Evolutionary conservation across 768 basidiomycete species (phyloP), one percentile per base, ranked within the genome.

Genomic region (Phallus indusiatus): DNA sequence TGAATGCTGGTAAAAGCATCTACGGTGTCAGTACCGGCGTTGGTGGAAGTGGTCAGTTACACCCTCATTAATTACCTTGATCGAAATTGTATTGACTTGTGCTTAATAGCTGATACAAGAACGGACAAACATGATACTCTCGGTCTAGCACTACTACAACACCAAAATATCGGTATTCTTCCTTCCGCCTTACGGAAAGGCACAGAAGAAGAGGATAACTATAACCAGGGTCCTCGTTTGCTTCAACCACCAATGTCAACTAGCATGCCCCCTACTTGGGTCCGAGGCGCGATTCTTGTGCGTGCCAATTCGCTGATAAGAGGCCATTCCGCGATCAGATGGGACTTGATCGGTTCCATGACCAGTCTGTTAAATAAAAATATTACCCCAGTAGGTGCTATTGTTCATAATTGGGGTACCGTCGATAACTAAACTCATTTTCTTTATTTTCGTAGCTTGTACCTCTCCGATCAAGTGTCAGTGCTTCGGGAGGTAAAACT

Each of bases 21-120:
- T 94, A 94, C 64, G 91, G 91, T 21, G 86, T 93, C 47, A 86
- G 86, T 50, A 88, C 88, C 6, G 91, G 91, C 50, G 93, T 90
- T 65, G 91, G 90, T 46, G 90, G 90, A 17, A 87, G 85, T 65
- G 85, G 86, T 74, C 60, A 48, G 70, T 28, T 28, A 28, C 7
- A 28, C 11, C 9, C 10, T 50, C 11, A 21, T 42, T 48, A 61
- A 54, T 36, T 60, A 36, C 59, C n/a, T 47, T 62, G 28, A 7
- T 28, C 28, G 28, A 7, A 28, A 28, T 28, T 28, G 4, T 3
- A 28, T 28, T 28, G 4, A 3, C 7, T 60, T 42, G 4, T 28
- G 2, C 28, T 28, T 28, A 28, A 28, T n/a, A 84, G 90, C 90
- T 11, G 86, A 91, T 69, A 92, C 90, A 1, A 81, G 90, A 20